A percentile compares a stretch with the other conserved stretches of the same genome.
Conservation (phyloP, 2,329 filamentous ascomycete genomes). For the Aspergillus pseudoviridinutans region DNA sequence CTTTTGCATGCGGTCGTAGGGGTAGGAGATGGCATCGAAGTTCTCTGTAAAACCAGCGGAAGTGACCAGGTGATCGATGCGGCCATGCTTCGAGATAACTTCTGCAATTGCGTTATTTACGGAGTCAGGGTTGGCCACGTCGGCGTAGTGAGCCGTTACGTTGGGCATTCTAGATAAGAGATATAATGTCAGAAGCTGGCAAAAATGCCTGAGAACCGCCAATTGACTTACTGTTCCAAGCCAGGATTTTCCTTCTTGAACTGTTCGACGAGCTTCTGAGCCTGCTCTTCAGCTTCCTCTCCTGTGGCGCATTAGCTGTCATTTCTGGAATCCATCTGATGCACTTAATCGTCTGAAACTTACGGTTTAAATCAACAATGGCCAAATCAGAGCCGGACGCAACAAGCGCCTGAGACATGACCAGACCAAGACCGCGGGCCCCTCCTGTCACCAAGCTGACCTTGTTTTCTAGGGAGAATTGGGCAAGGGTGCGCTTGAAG, state of each 20-base stretch:
- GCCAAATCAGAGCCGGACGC: slow-evolving; percentile 84
- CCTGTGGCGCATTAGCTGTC: slow-evolving; percentile 47
- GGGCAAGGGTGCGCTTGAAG: slow-evolving; percentile 77
- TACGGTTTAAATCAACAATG: slow-evolving; percentile 90
- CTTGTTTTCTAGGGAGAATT: slow-evolving; percentile 80
- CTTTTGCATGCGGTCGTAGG: slow-evolving; percentile 85
- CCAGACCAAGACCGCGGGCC: slow-evolving; percentile 80
- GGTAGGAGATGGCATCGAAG: slow-evolving; percentile 86
- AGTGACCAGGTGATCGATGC: slow-evolving; percentile 88
- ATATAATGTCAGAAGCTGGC: neutral
- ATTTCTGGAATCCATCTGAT: neutral
- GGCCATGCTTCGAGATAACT: slow-evolving; percentile 66
- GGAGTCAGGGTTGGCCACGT: slow-evolving; percentile 76
- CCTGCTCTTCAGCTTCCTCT: slow-evolving; percentile 78
- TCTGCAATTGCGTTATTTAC: slow-evolving; percentile 71
- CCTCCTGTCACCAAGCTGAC: slow-evolving; percentile 86
- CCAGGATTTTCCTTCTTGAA: slow-evolving; percentile 79
- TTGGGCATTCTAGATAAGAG: slow-evolving; percentile 59
- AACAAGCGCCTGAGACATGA: slow-evolving; percentile 89
- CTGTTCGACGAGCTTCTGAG: slow-evolving; percentile 65
- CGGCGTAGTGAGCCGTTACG: slow-evolving; percentile 85
- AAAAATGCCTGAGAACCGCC: neutral
- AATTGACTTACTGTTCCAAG: slow-evolving; percentile 55
- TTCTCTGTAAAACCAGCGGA: slow-evolving; percentile 98
- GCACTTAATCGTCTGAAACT: slow-evolving; percentile 27